A percentile compares a stretch with the other conserved stretches of the same genome.
Evolutionary conservation across 495 filamentous ascomycete genomes (phyloP).

Genomic region (Podospora appendiculata): DNA sequence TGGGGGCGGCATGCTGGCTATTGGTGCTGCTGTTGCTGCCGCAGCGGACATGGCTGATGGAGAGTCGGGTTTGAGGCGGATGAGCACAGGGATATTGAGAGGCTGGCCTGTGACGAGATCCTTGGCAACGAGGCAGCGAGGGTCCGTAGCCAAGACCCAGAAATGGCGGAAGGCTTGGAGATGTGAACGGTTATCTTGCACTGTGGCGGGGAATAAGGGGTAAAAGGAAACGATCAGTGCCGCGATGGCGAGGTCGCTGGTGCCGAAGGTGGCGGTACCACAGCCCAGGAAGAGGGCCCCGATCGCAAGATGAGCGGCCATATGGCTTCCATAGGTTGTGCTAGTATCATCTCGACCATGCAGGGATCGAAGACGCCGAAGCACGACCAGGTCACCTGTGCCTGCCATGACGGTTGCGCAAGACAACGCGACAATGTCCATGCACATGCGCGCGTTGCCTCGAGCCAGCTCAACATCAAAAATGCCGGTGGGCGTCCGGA

Average conservation of each 20-base stretch:
- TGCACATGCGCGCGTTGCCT: conserved; percentile 79
- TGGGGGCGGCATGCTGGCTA: neutral
- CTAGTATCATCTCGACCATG: conserved; percentile 83
- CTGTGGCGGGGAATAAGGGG: conserved; percentile 78
- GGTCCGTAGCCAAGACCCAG: conserved; percentile 90
- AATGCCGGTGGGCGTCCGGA: conserved; percentile 52
- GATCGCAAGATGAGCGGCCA: conserved; percentile 86
- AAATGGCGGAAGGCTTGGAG: conserved; percentile 96
- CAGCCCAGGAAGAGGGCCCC: conserved; percentile 87
- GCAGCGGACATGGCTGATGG: conserved; percentile 13
- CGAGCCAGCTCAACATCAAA: conserved; percentile 79
- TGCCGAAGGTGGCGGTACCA: conserved; percentile 86
- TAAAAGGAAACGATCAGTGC: conserved; percentile 88
- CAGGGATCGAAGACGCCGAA: conserved; percentile 78
- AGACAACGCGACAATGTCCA: conserved; percentile 74
- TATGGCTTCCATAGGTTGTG: conserved; percentile 85
- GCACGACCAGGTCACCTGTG: conserved; percentile 81
- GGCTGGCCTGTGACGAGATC: conserved; percentile 78
- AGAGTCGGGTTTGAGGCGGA: conserved; percentile 23
- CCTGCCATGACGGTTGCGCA: conserved; percentile 91
- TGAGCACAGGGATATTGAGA: conserved; percentile 59
- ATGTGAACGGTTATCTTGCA: conserved; percentile 89
- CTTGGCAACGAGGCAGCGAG: conserved; percentile 76
- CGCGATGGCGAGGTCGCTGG: conserved; percentile 77
- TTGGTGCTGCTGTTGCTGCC: neutral